Evolutionary conservation across 805 yeast species (phyloP), one percentile per base, ranked within the genome.

Genomic region (Wickerhamomyces bisporus): DNA sequence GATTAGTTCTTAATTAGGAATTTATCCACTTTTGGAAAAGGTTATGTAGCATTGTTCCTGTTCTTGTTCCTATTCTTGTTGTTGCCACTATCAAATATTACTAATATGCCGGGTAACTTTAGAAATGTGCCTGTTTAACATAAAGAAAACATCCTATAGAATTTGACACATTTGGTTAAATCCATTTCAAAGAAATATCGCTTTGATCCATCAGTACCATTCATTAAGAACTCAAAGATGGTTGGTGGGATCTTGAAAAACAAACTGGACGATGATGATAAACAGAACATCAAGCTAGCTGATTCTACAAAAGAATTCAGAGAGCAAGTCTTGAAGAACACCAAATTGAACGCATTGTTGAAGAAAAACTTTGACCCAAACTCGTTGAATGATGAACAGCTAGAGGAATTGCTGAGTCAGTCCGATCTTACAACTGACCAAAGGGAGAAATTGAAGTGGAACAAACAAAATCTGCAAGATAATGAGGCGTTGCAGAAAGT

Each of bases 271-370:
- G 62, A 60, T 10, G 52, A 50, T 8, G 61, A 55, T 8, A 49
- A 44, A n/a, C 54, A 54, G 18, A 41, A 39, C 6, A 29, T 39
- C n/a, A 43, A 15, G 11, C 32, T 68, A 10, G 25, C 47, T n/a
- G 75, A 71, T 42, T 66, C 60, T 4, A 55, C 66, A 3, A 57
- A 60, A 19, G 68, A 60, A 35, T 67, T 67, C 45, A 63, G 97
- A 43, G 73, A 81, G 48, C 76, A 81, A 53, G 96, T 88, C 15
- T 77, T 82, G 40, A 79, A 75, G 47, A 88, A 88, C 61, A 88
- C 97, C 0, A 72, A 74, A 45, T 62, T 81, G 49, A 88, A 88
- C 57, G 82, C 96, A 1, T 65, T 75, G 48, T 57, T 78, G 13
- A 51, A 62, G n/a, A 49, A 45, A 44, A 57, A 34, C 11, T 40